Conservation (phyloP, 2,329 filamentous ascomycete genomes). For the Xylaria sp. region DNA sequence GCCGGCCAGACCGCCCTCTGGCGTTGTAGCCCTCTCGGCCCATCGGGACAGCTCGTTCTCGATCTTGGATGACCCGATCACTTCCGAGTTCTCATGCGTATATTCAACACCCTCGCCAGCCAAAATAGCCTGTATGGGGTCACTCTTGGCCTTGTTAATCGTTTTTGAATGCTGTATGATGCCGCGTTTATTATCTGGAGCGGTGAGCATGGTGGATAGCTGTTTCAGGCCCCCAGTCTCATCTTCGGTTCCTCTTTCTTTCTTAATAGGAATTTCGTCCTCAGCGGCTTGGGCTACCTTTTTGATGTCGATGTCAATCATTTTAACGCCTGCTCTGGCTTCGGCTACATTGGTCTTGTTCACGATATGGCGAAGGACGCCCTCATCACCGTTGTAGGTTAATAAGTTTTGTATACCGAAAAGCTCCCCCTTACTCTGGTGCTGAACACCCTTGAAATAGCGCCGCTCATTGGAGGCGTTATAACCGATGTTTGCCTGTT, state of each 20-base stretch:
- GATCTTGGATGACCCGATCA: conserved; percentile 90
- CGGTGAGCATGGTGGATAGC: conserved; percentile 65
- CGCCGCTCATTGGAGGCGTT: conserved; percentile 88
- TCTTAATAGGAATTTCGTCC: conserved; percentile 53
- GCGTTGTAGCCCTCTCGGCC: conserved; percentile 64
- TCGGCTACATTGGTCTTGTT: conserved; percentile 99
- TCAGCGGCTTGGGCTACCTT: conserved; percentile 59
- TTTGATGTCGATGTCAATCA: conserved; percentile 77
- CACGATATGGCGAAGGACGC: conserved; percentile 90
- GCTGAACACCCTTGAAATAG: conserved; percentile 94
- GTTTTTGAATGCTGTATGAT: conserved; percentile 43
- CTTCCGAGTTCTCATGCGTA: conserved; percentile 94
- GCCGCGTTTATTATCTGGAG: conserved; percentile 53
- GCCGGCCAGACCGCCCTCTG: conserved; percentile 55
- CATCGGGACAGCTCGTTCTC: conserved; percentile 82
- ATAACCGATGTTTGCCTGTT: conserved; percentile 97
- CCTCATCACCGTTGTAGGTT: conserved; percentile 76
- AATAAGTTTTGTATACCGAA: conserved; percentile 91
- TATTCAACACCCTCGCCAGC: conserved; percentile 89
- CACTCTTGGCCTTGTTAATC: conserved; percentile 55
- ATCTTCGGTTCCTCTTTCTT: conserved; percentile 55
- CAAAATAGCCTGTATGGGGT: conserved; percentile 88
- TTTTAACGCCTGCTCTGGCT: conserved; percentile 80
- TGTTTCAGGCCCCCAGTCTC: conserved; percentile 74
- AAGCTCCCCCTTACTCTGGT: conserved; percentile 89